Conservation (phyloP, 2,329 filamentous ascomycete genomes). For the Verticillium alfalfae region DNA sequence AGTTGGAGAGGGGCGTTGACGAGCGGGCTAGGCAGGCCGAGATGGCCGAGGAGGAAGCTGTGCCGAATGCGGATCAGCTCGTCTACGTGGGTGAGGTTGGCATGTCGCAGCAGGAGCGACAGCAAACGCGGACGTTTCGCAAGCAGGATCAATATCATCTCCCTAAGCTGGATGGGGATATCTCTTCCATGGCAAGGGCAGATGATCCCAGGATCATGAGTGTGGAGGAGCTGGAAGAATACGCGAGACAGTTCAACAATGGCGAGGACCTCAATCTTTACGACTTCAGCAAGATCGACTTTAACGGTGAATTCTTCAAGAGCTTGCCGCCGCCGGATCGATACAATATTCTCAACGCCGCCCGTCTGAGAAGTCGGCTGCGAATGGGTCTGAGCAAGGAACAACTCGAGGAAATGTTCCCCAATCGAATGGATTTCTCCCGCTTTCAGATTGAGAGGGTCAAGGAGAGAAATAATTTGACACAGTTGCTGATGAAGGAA, state of each 20-base stretch:
- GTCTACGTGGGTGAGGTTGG: conserved; percentile 90
- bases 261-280: conserved; percentile 90
- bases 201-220: conserved; percentile 97
- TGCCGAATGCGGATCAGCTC: conserved; percentile 63
- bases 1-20: conserved; percentile 37
- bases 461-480: conserved; percentile 86
- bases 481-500: conserved; percentile 89
- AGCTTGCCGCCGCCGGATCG: conserved; percentile 84
- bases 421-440: conserved; percentile 94
- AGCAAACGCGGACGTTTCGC: conserved; percentile 70
- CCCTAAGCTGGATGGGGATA: conserved; percentile 73
- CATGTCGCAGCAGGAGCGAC: conserved; percentile 72
- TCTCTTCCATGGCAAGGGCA: conserved; percentile 80
- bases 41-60: conserved; percentile 58
- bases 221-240: conserved; percentile 87
- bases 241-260: conserved; percentile 84
- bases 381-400: conserved; percentile 97
- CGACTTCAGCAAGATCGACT: conserved; percentile 98
- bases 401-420: conserved; percentile 94
- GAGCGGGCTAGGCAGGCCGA: conserved; percentile 18
- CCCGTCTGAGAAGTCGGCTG: conserved; percentile 77
- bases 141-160: conserved; percentile 95
- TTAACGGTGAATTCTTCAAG: conserved; percentile 90
- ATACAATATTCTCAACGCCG: conserved; percentile 97
- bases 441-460: conserved; percentile 95